Evolutionary conservation across 345 rosid species (phyloP).

Genomic region (Sisymbrium altissimum): DNA sequence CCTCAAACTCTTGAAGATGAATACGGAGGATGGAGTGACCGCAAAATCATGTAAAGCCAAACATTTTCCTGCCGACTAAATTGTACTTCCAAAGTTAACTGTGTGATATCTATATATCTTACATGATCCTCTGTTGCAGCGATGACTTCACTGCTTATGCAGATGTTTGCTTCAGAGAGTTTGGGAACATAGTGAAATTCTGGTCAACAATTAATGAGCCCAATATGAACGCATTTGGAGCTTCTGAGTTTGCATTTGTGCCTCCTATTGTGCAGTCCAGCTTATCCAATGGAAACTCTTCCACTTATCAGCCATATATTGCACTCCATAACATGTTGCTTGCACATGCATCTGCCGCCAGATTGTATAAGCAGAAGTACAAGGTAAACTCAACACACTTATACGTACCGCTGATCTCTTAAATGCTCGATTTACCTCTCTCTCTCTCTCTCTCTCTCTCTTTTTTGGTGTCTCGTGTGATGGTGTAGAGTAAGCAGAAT

Average conservation of each 20-base stretch:
- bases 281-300: constrained; percentile 46
- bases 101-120: neutral
- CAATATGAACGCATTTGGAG: constrained; percentile 35
- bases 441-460: neutral
- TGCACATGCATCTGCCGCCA: constrained; percentile 59
- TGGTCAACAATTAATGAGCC: constrained; percentile 80
- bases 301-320: constrained; percentile 55
- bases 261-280: constrained; percentile 33
- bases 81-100: neutral
- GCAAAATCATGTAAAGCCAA: constrained; percentile 45
- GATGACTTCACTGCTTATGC: constrained; percentile 68
- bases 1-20: constrained; percentile 74
- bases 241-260: constrained; percentile 12
- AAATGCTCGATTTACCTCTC: neutral
- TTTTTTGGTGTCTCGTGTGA: neutral
- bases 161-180: constrained; percentile 66
- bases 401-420: neutral
- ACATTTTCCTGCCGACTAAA: neutral
- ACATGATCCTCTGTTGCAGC: constrained; percentile 37
- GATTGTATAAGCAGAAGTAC: constrained; percentile 48
- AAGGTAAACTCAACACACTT: constrained; percentile 37
- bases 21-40: constrained; percentile 62
- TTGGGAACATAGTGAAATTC: constrained; percentile 50
- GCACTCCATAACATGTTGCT: constrained; percentile 56
- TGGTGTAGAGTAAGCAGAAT: constrained; percentile 43